phyloP scores from a whole-genome alignment of 176 grass and related monocot genomes.

The Metroxylon sagu region DNA sequence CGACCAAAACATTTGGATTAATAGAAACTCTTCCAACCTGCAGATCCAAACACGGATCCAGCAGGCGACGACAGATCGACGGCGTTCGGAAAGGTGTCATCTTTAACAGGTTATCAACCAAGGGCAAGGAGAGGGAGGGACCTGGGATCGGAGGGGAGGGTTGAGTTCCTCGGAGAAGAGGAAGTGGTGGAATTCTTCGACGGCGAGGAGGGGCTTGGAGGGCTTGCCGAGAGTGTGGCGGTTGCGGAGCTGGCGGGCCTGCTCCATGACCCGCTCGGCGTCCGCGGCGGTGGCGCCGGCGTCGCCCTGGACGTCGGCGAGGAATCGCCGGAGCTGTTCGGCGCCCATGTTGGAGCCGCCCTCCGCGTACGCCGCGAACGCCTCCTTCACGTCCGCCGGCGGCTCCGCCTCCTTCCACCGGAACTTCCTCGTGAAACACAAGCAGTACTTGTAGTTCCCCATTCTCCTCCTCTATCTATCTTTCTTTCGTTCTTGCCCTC shows the following conservation, averaged over 20 bases:
- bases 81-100: too few relatives aligned
- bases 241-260: not conserved
- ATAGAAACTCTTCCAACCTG: too few relatives aligned
- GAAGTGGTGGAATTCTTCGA: conserved; percentile 7
- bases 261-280: conserved; percentile 8
- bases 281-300: not conserved
- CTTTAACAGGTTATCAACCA: not conserved
- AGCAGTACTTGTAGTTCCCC: conserved; percentile 18
- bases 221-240: not conserved
- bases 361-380: not conserved
- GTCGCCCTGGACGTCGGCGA: not conserved
- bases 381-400: not conserved
- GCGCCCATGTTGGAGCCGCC: not conserved
- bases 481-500: not conserved
- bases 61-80: too few relatives aligned
- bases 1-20: too few relatives aligned
- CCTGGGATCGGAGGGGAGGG: conserved; percentile 1
- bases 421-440: conserved; percentile 12
- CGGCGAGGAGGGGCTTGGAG: not conserved
- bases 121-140: not conserved
- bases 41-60: too few relatives aligned
- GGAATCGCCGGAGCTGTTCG: conserved; percentile 5
- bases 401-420: not conserved
- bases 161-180: conserved; percentile 14
- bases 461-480: not conserved